Conservation (phyloP, 805 yeast genomes). For the Sungouiozyma intestinalis region DNA sequence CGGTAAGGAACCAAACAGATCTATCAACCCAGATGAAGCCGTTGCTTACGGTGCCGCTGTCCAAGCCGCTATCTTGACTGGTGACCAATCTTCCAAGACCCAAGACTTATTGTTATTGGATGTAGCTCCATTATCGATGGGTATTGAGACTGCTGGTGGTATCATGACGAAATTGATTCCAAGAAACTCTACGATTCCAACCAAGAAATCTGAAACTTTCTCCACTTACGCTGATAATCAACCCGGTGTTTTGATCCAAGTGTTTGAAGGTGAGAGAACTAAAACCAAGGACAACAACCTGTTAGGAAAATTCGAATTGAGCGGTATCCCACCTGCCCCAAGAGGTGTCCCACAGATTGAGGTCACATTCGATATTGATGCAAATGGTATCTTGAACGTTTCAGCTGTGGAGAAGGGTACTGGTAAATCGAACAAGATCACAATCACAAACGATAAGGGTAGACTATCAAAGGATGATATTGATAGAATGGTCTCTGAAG, state of each 20-base stretch:
- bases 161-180: conserved; percentile 96
- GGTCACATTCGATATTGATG: conserved; percentile 94
- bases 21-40: conserved; percentile 97
- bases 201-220: conserved; percentile 94
- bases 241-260: conserved; percentile 97
- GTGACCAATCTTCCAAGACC: conserved; percentile 93
- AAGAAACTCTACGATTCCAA: conserved; percentile 94
- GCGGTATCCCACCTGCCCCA: conserved; percentile 98
- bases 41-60: conserved; percentile 99
- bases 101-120: conserved; percentile 90
- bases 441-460: conserved; percentile 98
- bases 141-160: conserved; percentile 99
- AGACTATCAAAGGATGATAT: conserved; percentile 96
- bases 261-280: conserved; percentile 96
- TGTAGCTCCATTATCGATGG: conserved; percentile 94
- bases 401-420: conserved; percentile 97
- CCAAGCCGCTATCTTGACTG: conserved; percentile 93
- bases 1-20: conserved; percentile 94
- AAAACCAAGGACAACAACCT: conserved; percentile 92
- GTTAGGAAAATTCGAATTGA: conserved; percentile 91
- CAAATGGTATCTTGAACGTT: conserved; percentile 94
- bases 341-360: conserved; percentile 98
- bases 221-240: conserved; percentile 97
- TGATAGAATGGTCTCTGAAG: conserved; percentile 95
- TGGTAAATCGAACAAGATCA: conserved; percentile 93